These are phyloP conservation scores for Coemansia sp. DNA, from an alignment of 192 early-diverging fungal species.

Conservation along the genomic window DNA sequence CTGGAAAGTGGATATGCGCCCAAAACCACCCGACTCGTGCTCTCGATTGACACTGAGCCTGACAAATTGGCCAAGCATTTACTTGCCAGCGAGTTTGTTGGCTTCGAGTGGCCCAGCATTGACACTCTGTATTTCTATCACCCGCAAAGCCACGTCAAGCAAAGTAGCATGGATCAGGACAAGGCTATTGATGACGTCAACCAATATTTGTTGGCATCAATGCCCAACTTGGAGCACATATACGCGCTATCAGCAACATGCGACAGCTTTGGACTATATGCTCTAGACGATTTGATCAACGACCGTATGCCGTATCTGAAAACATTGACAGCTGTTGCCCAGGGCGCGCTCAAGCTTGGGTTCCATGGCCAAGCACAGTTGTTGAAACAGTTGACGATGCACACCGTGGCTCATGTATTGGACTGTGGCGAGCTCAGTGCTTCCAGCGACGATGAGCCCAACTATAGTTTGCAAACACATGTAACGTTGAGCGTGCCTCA, in stretches of 20 bases:
- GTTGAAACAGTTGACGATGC: slow-evolving; percentile 17
- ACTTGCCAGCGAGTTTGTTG: slow-evolving; percentile 16
- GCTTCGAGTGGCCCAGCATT: slow-evolving; percentile 37
- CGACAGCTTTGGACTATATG: slow-evolving; percentile 48
- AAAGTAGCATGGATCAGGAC: slow-evolving; percentile 6
- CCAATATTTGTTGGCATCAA: slow-evolving; percentile 10
- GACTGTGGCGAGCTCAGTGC: not conserved
- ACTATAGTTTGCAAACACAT: not conserved
- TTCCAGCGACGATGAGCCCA: not conserved
- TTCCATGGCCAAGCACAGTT: slow-evolving; percentile 6
- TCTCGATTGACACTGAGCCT: not conserved
- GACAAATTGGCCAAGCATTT: slow-evolving; percentile 5
- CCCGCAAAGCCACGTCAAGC: not conserved
- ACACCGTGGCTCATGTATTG: not conserved
- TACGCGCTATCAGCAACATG: slow-evolving; percentile 26
- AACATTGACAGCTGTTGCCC: slow-evolving; percentile 16
- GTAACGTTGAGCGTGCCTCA: slow-evolving; percentile 13
- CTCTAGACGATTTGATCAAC: slow-evolving; percentile 37
- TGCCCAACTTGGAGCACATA: slow-evolving; percentile 21
- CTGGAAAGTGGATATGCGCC: slow-evolving; percentile 49
- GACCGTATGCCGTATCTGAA: slow-evolving; percentile 14
- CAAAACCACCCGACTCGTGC: slow-evolving; percentile 22
- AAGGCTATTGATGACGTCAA: slow-evolving; percentile 22
- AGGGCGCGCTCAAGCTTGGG: slow-evolving; percentile 8
- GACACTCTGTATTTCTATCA: slow-evolving; percentile 30